Base-by-base conservation (phyloP, 2,329 filamentous ascomycete genomes). In the Aspergillus fijiensis region DNA sequence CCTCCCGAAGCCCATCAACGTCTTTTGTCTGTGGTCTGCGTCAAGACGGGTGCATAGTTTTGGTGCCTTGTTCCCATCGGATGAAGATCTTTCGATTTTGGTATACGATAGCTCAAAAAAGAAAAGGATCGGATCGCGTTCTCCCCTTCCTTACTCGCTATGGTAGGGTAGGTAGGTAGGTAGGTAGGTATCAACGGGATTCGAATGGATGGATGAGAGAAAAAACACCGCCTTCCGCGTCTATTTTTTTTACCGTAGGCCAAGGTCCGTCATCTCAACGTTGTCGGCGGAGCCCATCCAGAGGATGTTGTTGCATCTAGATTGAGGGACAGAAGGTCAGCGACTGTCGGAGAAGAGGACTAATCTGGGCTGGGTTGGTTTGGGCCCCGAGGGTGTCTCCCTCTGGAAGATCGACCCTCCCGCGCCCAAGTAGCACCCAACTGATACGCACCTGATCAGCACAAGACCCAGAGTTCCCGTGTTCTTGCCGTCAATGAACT, bases 291-390 rank as follows among this genome's bases (percentile, higher is more conserved):
- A 82, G 39, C 83, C 85, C 71, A 98, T 94, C 89, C 92, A 98
- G 51, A 98, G 84, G n/a, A 98, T 94, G 74, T 98, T 98, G 80
- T 98, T 98, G 80, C 92, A 96, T 74, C 90, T 92, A 55, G 11
- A 21, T 51, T 23, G n/a, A 12, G 48, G 50, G 29, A 48, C 10
- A 63, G 16, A 29, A 31, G 2, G 27, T 55, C 33, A 55, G 53
- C n/a, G 16, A 12, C 14, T 33, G 3, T 9, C 5, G 16, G 14
- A 16, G 7, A 45, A 16, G n/a, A 16, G 14, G 14, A 16, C 14
- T 35, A 2, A 4, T 12, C 16, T 6, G 11, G 12, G 31, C 31
- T 12, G 23, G 23, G 27, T 29, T 29, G 27, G 27, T 9, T 10
- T 29, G 27, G 27, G 27, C 5, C 25, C 5, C 27, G 27, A 9